Conservation (phyloP, 345 rosid species). For the Tarenaya hassleriana region DNA sequence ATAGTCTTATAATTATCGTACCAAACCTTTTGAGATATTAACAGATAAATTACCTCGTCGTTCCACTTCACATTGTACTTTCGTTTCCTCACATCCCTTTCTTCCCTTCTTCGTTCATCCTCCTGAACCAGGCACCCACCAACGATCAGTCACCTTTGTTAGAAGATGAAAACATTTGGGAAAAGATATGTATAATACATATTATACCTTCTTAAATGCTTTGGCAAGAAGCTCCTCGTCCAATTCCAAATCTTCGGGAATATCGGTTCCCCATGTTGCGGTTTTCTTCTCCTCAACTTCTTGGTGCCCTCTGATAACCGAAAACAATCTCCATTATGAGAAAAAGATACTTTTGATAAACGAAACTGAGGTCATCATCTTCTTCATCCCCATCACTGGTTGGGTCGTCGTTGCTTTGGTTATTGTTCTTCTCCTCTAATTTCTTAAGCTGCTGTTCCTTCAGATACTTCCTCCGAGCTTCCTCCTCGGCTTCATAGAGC, state of each 20-base stretch:
- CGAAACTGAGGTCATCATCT: constrained; percentile 52
- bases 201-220: constrained; percentile 63
- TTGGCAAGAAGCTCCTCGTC: constrained; percentile 52
- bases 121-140: constrained; percentile 34
- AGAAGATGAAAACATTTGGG: neutral
- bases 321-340: constrained; percentile 2
- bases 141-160: too few relatives aligned
- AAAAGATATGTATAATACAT: neutral
- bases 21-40: neutral
- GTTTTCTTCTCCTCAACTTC: constrained; percentile 54
- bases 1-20: neutral
- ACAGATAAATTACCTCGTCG: constrained; percentile 43
- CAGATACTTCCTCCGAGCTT: constrained; percentile 51
- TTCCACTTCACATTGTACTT: constrained; percentile 52
- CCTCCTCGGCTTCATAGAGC: constrained; percentile 61
- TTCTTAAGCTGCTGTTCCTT: constrained; percentile 66
- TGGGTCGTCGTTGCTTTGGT: constrained; percentile 32
- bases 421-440: constrained; percentile 54
- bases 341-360: constrained; percentile 23
- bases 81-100: constrained; percentile 60
- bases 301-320: constrained; percentile 24
- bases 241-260: constrained; percentile 58
- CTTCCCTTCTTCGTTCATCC: constrained; percentile 45
- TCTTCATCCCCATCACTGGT: constrained; percentile 54
- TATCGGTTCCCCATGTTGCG: constrained; percentile 80